Evolutionary conservation across 1,139 yeast genomes (phyloP).

Genomic region (Pneumocystis carinii): DNA sequence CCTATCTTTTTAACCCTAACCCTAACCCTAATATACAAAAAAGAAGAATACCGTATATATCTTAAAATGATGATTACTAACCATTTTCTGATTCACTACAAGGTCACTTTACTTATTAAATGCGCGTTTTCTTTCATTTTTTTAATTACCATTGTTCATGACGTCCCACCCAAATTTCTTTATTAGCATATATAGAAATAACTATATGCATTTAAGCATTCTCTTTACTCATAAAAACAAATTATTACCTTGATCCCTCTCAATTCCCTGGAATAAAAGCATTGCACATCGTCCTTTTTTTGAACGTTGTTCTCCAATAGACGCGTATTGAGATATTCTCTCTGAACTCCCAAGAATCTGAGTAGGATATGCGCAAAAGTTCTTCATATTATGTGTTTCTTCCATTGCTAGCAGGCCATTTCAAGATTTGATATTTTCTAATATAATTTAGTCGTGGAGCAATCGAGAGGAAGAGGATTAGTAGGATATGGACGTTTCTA

Average conservation of each 20-base stretch:
- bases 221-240: too few relatives aligned
- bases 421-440: too few relatives aligned
- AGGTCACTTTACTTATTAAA: neutral
- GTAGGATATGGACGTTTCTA: too few relatives aligned
- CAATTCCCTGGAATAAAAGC: neutral
- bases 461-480: too few relatives aligned
- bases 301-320: neutral
- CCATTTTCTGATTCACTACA: slow-evolving; percentile 2
- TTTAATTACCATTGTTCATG: neutral
- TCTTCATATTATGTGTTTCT: too few relatives aligned
- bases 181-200: neutral
- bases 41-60: slow-evolving; percentile 4
- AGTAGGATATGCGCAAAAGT: neutral
- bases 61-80: slow-evolving; percentile 4
- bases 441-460: too few relatives aligned
- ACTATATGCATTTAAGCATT: neutral
- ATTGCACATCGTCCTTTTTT: slow-evolving; percentile 1
- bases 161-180: neutral
- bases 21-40: neutral
- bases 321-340: neutral
- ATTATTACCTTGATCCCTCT: neutral
- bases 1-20: neutral
- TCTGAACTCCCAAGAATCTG: neutral
- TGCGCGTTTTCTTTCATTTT: too few relatives aligned
- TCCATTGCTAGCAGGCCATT: too few relatives aligned